A percentile compares a stretch with the other conserved stretches of the same genome.
Conservation (phyloP, 23 red algal genomes). For the Cyanidioschyzon merolae region DNA sequence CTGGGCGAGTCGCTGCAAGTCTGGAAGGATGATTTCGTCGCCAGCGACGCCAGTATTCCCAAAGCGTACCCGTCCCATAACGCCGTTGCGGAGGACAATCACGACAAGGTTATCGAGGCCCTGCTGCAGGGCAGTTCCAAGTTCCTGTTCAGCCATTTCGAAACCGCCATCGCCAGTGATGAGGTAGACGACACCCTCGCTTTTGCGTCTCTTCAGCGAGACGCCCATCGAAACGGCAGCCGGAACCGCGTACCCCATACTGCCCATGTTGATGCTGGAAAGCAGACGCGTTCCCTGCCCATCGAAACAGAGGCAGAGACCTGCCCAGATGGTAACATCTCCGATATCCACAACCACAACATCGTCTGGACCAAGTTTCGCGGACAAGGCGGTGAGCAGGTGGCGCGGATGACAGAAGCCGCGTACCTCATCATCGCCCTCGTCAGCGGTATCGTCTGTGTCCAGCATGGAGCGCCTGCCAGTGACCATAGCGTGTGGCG, state of each 20-base stretch:
- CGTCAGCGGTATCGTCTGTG: background rate
- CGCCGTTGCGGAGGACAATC: constrained; percentile 1
- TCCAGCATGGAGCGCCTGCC: background rate
- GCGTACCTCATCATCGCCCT: constrained; percentile 1
- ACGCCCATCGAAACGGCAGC: background rate
- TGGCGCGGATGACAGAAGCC: constrained; percentile 17
- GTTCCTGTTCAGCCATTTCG: constrained; percentile 6
- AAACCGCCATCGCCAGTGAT: constrained; percentile 8
- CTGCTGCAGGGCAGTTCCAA: constrained; percentile 10
- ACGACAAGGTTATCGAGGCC: constrained; percentile 1
- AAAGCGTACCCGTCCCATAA: background rate
- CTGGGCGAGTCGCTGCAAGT: background rate
- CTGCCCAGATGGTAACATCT: constrained; percentile 10
- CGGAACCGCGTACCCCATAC: constrained; percentile 10
- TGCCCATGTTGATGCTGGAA: constrained; percentile 15
- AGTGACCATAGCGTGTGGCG: constrained; percentile 14
- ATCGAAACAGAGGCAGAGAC: constrained; percentile 8
- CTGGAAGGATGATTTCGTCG: constrained; percentile 4
- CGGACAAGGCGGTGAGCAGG: background rate
- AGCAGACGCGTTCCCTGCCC: constrained; percentile 1
- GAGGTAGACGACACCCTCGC: background rate
- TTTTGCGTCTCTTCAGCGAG: background rate
- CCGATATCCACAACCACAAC: constrained; percentile 7
- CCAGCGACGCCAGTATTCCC: background rate
- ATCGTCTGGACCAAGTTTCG: background rate